A percentile compares a stretch with the other conserved stretches of the same genome.
These are phyloP conservation scores for Ganoderma meredithae DNA, from an alignment of 1,284 basidiomycete genomes.

Conservation along the genomic window DNA sequence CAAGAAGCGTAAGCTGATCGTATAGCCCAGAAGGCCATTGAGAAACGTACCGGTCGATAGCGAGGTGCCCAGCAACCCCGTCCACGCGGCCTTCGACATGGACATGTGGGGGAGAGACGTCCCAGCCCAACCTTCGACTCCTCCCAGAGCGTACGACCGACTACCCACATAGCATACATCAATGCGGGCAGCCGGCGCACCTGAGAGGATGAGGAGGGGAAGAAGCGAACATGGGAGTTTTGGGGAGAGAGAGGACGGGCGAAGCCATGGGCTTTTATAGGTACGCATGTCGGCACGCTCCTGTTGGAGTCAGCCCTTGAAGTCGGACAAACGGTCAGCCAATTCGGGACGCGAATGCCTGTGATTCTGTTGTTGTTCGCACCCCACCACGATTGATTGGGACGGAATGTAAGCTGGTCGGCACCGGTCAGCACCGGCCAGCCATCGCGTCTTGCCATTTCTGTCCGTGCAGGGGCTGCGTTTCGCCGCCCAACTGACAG, in stretches of 20 bases:
- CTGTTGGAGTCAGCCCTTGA: neutral
- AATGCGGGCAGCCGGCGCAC: neutral
- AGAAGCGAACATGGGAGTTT: slow-evolving; percentile 17
- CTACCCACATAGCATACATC: neutral
- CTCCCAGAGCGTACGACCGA: slow-evolving; percentile 1
- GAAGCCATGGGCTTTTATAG: slow-evolving; percentile 7
- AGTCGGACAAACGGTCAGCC: neutral
- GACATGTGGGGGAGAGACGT: neutral
- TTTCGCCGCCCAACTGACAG: neutral
- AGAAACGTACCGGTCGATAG: neutral
- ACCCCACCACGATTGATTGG: neutral
- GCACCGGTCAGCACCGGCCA: too few relatives aligned
- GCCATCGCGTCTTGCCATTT: neutral
- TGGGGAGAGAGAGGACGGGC: slow-evolving; percentile 8
- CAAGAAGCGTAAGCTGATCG: too few relatives aligned
- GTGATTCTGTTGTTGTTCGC: neutral
- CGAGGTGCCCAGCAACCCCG: neutral
- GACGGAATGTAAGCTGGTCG: neutral
- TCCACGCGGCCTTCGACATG: neutral
- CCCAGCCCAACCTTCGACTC: slow-evolving; percentile 4
- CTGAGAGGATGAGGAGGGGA: neutral
- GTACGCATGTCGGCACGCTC: neutral
- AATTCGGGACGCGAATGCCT: neutral
- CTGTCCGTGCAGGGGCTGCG: neutral
- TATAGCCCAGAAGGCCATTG: neutral